Base-by-base conservation (phyloP, 768 basidiomycete species). In the Suillus weaverae region DNA sequence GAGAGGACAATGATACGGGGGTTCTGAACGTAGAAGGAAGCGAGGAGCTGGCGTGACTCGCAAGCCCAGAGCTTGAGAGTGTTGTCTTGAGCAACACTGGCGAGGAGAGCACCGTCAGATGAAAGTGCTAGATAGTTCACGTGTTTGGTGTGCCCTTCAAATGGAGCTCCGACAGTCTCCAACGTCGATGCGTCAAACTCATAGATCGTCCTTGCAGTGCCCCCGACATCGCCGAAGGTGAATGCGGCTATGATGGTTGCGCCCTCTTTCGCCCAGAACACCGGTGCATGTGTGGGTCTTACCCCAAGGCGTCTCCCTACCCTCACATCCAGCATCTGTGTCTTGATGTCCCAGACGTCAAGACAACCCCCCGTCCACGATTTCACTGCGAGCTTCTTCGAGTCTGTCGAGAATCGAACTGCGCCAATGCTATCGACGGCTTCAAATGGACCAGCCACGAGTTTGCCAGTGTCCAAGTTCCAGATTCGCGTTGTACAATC, bases 401-500 rank as follows among this genome's bases (percentile, higher is more conserved):
- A 22, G 2, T 48, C 22, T 5, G 11, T 5, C 0, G 46, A 48
- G n/a, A 48, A 22, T 22, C 22, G 46, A 48, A 48, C n/a, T 1
- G n/a, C n/a, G 4, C n/a, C 22, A n/a, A 6, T 1, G 3, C 0
- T 0, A 18, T 20, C 18, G 1, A 6, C 2, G 22, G n/a, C 5
- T 10, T n/a, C 14, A 10, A 48, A 48, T 48, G 46, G 46, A 48
- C 46, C 46, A 13, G 46, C 46, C 11, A 22, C 46, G 5, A 48
- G 46, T 48, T 48, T 13, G n/a, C 46, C 46, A 1, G 46, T 48
- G 2, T 22, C 46, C 5, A 48, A 48, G 5, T 22, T 48, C n/a
- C 46, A 48, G 13, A 48, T 48, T 13, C 22, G 46, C 20, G 5
- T 11, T 22, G 46, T n/a, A n/a, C n/a, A n/a, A n/a, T n/a, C n/a